Conservation (phyloP, 768 basidiomycete genomes). For the Terana coerulea region DNA sequence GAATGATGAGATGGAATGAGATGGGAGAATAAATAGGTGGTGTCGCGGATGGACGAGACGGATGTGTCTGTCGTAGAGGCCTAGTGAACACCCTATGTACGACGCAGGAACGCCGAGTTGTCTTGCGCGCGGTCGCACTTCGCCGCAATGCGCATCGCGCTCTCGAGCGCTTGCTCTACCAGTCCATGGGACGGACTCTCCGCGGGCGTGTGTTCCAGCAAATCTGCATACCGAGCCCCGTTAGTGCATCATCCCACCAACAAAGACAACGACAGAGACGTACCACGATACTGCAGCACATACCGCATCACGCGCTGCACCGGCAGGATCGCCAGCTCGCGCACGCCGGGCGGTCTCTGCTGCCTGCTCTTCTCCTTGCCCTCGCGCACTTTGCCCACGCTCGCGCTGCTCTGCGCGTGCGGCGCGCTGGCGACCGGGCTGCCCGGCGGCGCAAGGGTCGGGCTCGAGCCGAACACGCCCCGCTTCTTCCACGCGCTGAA, state of each 20-base stretch:
- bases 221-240: conserved; percentile 33
- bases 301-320: conserved; percentile 64
- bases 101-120: conserved; percentile 42
- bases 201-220: conserved; percentile 45
- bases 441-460: background rate
- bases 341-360: conserved; percentile 30
- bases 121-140: conserved; percentile 60
- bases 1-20: background rate
- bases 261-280: conserved; percentile 15
- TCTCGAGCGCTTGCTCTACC: conserved; percentile 56
- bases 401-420: background rate
- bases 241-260: background rate
- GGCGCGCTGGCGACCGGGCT: background rate
- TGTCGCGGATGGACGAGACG: background rate
- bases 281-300: conserved; percentile 57
- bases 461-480: background rate
- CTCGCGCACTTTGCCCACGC: conserved; percentile 5
- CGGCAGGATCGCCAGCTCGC: conserved; percentile 62
- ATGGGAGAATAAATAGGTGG: background rate
- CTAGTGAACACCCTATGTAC: background rate
- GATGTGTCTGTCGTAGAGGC: background rate
- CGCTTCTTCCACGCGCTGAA: conserved; percentile 19
- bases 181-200: conserved; percentile 46
- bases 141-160: conserved; percentile 52
- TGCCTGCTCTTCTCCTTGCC: background rate